phyloP scores from a whole-genome alignment of 257 asterid genomes.

The Solanum gracilifrons region DNA sequence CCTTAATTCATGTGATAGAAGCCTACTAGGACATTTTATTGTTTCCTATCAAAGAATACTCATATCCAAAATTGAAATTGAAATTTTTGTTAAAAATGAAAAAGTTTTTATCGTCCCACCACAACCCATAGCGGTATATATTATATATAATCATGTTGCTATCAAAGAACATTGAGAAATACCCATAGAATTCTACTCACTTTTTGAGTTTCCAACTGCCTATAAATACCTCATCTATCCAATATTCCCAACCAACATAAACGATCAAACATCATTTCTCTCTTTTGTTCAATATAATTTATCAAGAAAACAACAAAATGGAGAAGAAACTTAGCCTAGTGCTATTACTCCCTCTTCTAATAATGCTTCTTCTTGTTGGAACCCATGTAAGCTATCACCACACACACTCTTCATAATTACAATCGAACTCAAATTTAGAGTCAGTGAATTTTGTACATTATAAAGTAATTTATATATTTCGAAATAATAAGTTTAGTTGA shows the following conservation, averaged over 20 bases:
- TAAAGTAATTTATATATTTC: neutral
- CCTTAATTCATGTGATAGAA: neutral
- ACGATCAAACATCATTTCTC: neutral
- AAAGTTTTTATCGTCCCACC: neutral
- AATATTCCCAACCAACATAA: neutral
- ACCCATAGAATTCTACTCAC: neutral
- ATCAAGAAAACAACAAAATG: neutral
- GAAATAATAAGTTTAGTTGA: neutral
- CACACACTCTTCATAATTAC: neutral
- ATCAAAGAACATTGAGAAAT: neutral
- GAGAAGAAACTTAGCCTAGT: neutral
- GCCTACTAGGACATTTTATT: neutral
- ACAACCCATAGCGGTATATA: neutral
- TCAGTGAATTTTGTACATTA: neutral
- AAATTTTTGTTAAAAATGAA: neutral
- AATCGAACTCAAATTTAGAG: neutral
- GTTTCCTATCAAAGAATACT: neutral
- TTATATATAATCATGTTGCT: neutral
- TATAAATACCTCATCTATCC: neutral
- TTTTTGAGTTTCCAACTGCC: neutral
- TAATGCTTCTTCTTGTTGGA: neutral
- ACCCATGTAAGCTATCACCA: neutral
- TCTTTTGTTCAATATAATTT: neutral
- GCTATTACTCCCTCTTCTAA: neutral
- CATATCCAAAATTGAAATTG: neutral